A percentile compares a stretch with the other conserved stretches of the same genome.
Evolutionary conservation across 129 eudicot species (phyloP).

Genomic region (Pseudognaphalium luteoalbum): DNA sequence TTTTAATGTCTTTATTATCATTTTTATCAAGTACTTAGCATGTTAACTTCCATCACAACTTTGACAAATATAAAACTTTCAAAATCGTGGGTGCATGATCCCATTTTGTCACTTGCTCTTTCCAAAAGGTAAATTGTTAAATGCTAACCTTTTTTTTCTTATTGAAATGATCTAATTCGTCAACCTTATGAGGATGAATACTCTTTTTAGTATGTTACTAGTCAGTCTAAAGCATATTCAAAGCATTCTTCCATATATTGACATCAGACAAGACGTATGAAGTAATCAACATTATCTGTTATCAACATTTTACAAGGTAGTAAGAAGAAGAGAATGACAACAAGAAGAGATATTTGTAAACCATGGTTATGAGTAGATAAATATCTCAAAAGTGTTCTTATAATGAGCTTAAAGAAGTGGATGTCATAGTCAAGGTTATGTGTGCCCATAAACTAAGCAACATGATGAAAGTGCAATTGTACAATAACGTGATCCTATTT

Average conservation of each 20-base stretch:
- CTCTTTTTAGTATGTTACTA: too few relatives aligned
- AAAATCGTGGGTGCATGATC: background rate
- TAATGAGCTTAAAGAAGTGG: conserved; percentile 24
- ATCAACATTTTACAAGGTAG: background rate
- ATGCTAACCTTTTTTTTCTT: background rate
- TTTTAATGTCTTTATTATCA: background rate
- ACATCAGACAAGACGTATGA: too few relatives aligned
- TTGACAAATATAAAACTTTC: background rate
- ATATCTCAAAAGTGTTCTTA: conserved; percentile 28
- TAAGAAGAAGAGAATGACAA: background rate
- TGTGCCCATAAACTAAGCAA: conserved; percentile 28
- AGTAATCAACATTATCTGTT: too few relatives aligned
- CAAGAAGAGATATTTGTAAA: conserved; percentile 3
- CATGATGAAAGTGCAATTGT: conserved; percentile 32
- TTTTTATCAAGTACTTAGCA: background rate
- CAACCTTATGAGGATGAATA: too few relatives aligned
- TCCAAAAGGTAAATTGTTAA: background rate
- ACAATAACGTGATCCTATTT: conserved; percentile 26
- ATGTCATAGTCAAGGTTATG: conserved; percentile 35
- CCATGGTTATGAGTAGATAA: conserved; percentile 15
- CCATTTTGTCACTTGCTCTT: background rate
- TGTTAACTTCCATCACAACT: background rate
- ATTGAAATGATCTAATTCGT: too few relatives aligned
- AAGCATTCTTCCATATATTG: too few relatives aligned
- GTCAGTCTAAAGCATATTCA: too few relatives aligned